phyloP scores from a whole-genome alignment of 1,284 basidiomycete genomes.

The Ganoderma boninense region DNA sequence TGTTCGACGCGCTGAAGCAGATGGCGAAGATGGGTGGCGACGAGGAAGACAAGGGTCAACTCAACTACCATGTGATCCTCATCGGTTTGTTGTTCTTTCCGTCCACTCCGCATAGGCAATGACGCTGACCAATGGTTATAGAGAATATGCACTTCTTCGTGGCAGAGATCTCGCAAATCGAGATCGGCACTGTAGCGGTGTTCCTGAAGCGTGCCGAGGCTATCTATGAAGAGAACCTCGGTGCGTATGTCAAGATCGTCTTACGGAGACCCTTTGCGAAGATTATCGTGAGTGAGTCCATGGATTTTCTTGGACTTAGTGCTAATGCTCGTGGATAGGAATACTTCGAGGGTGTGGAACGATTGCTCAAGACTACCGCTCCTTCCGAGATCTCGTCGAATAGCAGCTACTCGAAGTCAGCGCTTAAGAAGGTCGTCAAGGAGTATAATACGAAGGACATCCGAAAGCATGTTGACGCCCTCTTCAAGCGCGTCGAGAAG shows the following conservation, averaged over 20 bases:
- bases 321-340: constrained; percentile 61
- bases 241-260: constrained; percentile 87
- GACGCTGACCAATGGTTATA: constrained; percentile 42
- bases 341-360: constrained; percentile 93
- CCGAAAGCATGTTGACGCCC: constrained; percentile 84
- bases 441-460: constrained; percentile 91
- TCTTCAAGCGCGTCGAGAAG: constrained; percentile 94
- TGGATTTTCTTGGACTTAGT: neutral
- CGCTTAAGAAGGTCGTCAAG: constrained; percentile 87
- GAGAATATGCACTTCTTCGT: constrained; percentile 98
- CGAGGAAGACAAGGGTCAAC: constrained; percentile 93
- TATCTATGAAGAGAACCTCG: constrained; percentile 90
- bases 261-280: constrained; percentile 88
- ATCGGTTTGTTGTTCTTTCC: constrained; percentile 72
- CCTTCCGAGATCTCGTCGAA: constrained; percentile 85
- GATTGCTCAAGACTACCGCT: constrained; percentile 82
- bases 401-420: constrained; percentile 77
- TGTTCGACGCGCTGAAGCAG: constrained; percentile 94
- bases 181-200: constrained; percentile 70
- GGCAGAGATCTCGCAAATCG: constrained; percentile 77
- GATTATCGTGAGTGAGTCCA: constrained; percentile 74
- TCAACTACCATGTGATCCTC: constrained; percentile 96
- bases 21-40: constrained; percentile 94
- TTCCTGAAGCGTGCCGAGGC: constrained; percentile 82
- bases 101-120: neutral